Base-by-base conservation (phyloP, 148 eudicot genomes). In the Rhododendron vialii region DNA sequence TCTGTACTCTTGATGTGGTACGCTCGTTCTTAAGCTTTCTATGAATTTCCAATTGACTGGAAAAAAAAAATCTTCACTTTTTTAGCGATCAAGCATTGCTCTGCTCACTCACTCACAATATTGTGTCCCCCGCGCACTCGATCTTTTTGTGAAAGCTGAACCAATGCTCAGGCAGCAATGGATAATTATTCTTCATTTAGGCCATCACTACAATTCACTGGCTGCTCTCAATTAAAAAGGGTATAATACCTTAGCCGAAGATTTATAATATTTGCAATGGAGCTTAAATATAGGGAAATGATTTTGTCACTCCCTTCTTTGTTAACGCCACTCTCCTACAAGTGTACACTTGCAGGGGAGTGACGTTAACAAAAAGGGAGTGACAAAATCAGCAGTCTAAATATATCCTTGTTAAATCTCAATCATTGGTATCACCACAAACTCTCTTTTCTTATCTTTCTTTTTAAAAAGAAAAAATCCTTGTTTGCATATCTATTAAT, bases 341-440 rank as follows among this genome's bases (percentile, higher is more conserved):
- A 30, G 0, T 30, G 0, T 30, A 30, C 30, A 30, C 30, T 30
- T 30, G 30, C 30, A 30, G 30, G 0, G 30, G 30, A 30, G 30
- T 30, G 30, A 0, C 30, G 30, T 30, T 30, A 30, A 30, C 30
- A 30, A 30, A 30, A 30, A 30, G 30, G 0, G 30, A 30, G 30
- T 30, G 30, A 30, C 30, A 30, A 30, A 30, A 30, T 30, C 30
- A 30, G 30, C 30, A 30, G 30, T 30, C 30, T 30, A 30, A 30
- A 30, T 53, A 35, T 41, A 86, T 57, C 61, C 61, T 86, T 45
- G 80, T 38, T 74, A 73, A 26, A n/a, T 80, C 82, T 76, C 50
- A 75, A 84, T 88, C 82, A 85, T 71, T 78, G 84, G 73, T n/a
- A 80, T 80, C 84, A 38, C 76, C 80, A 78, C 30, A 51, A 81